Percentiles rank a stretch among this genome's conserved stretches.
Evolutionary conservation across 176 grass and related monocot species (phyloP).

Genomic region (Panicum miliaceum): DNA sequence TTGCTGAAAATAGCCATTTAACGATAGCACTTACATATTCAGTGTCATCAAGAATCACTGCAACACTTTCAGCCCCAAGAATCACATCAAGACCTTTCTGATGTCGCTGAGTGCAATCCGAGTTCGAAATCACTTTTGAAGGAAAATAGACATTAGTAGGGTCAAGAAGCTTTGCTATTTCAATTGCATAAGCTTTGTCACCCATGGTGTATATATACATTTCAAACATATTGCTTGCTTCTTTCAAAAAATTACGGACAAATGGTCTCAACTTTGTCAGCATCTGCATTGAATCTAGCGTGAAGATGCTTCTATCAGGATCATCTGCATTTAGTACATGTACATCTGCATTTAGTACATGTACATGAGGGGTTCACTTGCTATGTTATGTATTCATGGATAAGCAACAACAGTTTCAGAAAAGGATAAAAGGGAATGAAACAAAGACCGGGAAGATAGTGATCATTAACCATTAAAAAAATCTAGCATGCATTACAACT

Average conservation of each 20-base stretch:
- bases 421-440: constrained; percentile 13
- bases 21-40: constrained; percentile 64
- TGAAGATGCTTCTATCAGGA: constrained; percentile 65
- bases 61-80: constrained; percentile 78
- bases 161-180: constrained; percentile 94
- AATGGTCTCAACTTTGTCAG: constrained; percentile 94
- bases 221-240: constrained; percentile 90
- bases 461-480: background rate
- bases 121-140: constrained; percentile 88
- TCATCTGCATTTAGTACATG: constrained; percentile 61
- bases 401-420: constrained; percentile 23
- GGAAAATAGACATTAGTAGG: constrained; percentile 79
- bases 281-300: constrained; percentile 71
- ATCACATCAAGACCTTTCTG: constrained; percentile 97
- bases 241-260: constrained; percentile 72
- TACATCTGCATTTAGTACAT: constrained; percentile 51
- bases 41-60: constrained; percentile 95
- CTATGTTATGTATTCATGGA: background rate
- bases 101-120: constrained; percentile 79
- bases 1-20: constrained; percentile 14
- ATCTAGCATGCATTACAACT: background rate
- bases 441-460: constrained; percentile 3
- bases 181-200: constrained; percentile 80
- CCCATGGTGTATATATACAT: constrained; percentile 98
- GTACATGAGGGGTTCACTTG: background rate